phyloP scores from a whole-genome alignment of 345 rosid species.

The Diplotaxis tenuifolia region DNA sequence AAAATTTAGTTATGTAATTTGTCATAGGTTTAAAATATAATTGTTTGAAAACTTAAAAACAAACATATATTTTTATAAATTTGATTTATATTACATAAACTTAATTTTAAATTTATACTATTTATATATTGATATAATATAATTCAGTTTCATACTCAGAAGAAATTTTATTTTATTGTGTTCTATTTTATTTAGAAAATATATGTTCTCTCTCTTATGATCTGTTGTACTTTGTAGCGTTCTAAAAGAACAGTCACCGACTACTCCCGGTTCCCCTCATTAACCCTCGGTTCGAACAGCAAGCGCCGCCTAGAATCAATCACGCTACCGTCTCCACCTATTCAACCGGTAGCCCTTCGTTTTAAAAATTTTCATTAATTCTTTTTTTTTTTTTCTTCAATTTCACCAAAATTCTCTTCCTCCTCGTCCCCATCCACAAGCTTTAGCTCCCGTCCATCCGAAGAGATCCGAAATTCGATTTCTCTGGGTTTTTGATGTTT shows the following conservation, averaged over 20 bases:
- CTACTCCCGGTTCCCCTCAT: slow-evolving; percentile 18
- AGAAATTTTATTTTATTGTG: too few species aligned
- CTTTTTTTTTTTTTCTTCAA: neutral
- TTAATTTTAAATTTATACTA: too few species aligned
- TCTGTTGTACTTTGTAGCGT: too few species aligned
- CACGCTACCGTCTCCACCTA: slow-evolving; percentile 16
- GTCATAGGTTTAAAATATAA: too few species aligned
- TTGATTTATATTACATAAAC: too few species aligned
- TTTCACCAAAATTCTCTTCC: neutral
- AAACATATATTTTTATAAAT: too few species aligned
- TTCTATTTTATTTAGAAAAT: too few species aligned
- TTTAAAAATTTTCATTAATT: slow-evolving; percentile 8
- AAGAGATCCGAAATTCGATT: slow-evolving; percentile 15
- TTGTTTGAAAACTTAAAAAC: too few species aligned
- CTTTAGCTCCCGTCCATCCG: slow-evolving; percentile 2
- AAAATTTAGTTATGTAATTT: too few species aligned
- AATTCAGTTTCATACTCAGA: too few species aligned
- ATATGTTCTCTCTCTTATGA: too few species aligned
- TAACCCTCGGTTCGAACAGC: neutral
- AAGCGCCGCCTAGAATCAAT: slow-evolving; percentile 13
- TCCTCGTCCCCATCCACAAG: neutral
- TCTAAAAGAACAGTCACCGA: slow-evolving; percentile 13
- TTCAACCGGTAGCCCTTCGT: slow-evolving; percentile 30
- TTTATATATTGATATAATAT: too few species aligned
- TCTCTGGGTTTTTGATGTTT: slow-evolving; percentile 7